phyloP scores from a whole-genome alignment of 2,329 filamentous ascomycete species.

The Fusarium oxysporum region DNA sequence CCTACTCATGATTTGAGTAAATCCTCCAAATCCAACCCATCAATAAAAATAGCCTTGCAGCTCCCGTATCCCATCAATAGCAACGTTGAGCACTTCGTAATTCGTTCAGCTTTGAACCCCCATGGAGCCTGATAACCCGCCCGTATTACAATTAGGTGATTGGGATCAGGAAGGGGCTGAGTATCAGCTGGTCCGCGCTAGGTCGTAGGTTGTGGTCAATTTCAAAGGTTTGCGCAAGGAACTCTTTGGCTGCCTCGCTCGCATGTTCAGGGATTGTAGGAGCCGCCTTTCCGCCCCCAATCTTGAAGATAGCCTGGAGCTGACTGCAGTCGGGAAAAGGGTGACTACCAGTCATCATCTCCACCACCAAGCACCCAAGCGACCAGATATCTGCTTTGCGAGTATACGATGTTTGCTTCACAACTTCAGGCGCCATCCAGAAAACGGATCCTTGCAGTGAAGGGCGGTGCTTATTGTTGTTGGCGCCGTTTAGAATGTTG shows the following conservation, averaged over 20 bases:
- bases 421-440: conserved; percentile 99
- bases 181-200: conserved; percentile 89
- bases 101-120: conserved; percentile 3
- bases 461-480: conserved; percentile 74
- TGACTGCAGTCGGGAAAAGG: conserved; percentile 98
- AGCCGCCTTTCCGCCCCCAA: conserved; percentile 86
- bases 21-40: background rate
- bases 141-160: conserved; percentile 60
- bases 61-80: background rate
- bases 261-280: conserved; percentile 90
- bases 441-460: conserved; percentile 98
- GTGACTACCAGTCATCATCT: conserved; percentile 98
- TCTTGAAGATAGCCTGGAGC: conserved; percentile 98
- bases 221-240: conserved; percentile 92
- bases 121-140: background rate
- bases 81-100: conserved; percentile 14
- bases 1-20: background rate
- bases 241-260: conserved; percentile 84
- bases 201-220: conserved; percentile 93
- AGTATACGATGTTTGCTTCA: conserved; percentile 97
- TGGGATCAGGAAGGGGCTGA: conserved; percentile 83
- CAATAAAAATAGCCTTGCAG: background rate
- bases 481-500: conserved; percentile 78
- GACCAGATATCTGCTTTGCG: conserved; percentile 99
- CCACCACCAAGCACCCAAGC: conserved; percentile 93